These are phyloP conservation scores for Aspergillus brasiliensis DNA, from an alignment of 2,329 filamentous ascomycete genomes.

Conservation along the genomic window DNA sequence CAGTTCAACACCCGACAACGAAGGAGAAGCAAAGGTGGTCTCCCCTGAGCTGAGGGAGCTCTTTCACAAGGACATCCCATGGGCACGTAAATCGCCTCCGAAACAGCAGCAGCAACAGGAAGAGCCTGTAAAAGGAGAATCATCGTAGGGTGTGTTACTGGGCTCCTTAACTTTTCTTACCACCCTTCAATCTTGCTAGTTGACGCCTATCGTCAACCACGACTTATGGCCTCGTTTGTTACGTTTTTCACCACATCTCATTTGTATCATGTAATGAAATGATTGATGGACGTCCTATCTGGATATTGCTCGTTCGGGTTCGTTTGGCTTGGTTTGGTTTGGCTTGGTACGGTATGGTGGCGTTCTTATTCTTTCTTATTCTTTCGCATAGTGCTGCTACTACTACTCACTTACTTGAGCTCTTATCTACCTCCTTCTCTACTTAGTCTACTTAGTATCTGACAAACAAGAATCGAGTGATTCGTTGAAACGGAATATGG, in stretches of 20 bases:
- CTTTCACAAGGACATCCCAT: conserved; percentile 60
- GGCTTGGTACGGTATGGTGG: background rate
- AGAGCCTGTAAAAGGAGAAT: background rate
- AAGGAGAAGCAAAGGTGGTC: conserved; percentile 55
- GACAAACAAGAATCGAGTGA: background rate
- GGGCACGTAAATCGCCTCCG: conserved; percentile 35
- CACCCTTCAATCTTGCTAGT: background rate
- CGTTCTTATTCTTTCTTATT: background rate
- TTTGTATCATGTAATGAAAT: background rate
- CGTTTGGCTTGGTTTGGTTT: background rate
- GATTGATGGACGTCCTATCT: background rate
- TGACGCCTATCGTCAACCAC: background rate
- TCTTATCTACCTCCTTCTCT: too few species aligned
- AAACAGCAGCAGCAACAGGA: background rate
- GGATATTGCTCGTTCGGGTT: background rate
- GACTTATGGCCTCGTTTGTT: background rate
- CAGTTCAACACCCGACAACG: background rate
- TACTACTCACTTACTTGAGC: too few species aligned
- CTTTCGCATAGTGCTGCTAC: background rate
- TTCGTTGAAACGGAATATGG: too few species aligned
- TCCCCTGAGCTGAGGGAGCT: conserved; percentile 64
- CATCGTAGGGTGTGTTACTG: background rate
- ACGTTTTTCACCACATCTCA: background rate
- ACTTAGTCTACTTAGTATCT: background rate
- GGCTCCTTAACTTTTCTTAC: background rate